Base-by-base conservation (phyloP, 2,329 filamentous ascomycete species). In the Scedosporium dehoogii region DNA sequence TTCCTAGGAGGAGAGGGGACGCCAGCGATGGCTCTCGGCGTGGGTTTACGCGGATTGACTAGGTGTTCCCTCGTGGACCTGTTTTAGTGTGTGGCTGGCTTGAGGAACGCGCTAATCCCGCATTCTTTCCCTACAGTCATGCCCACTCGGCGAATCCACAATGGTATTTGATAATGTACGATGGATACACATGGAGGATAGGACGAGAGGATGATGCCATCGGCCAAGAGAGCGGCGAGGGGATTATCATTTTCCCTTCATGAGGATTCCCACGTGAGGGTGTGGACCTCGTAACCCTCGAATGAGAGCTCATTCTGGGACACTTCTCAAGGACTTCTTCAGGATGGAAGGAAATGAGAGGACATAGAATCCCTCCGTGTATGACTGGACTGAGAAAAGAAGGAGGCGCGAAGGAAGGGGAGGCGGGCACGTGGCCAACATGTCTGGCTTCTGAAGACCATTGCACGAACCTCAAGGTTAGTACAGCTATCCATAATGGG, bases 41-140 rank as follows among this genome's bases (percentile, higher is more conserved):
- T 18, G 9, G 23, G 12, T 55, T 55, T 14, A 55, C 51, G 51
- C 21, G 12, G 51, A 14, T 14, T 55, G 51, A 55, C 51, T 16
- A 18, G 55, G 14, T 3, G 16, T n/a, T 38, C 16, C 27, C 4
- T 33, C 27, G 55, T n/a, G 55, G 55, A 23, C 10, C 55, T 38
- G 16, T 23, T 10, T 14, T 56, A n/a, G 55, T 10, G 16, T 41
- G 27, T 58, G 51, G 55, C 55, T 58, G 27, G 33, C 27, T 41
- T 33, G 55, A 25, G 16, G 25, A 58, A 16, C 55, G 55, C 55
- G 55, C 55, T 58, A 58, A 58, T 58, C 55, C 55, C 55, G 55
- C 55, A 58, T 27, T 58, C 41, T 58, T 18, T 2, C 6, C 23
- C 6, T 55, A 12, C 16, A 25, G 51, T 23, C 5, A 27, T 16